Percentiles rank a stretch among this genome's conserved stretches.
phyloP scores from a whole-genome alignment of 805 yeast genomes.

The Phaffomyces opuntiae region DNA sequence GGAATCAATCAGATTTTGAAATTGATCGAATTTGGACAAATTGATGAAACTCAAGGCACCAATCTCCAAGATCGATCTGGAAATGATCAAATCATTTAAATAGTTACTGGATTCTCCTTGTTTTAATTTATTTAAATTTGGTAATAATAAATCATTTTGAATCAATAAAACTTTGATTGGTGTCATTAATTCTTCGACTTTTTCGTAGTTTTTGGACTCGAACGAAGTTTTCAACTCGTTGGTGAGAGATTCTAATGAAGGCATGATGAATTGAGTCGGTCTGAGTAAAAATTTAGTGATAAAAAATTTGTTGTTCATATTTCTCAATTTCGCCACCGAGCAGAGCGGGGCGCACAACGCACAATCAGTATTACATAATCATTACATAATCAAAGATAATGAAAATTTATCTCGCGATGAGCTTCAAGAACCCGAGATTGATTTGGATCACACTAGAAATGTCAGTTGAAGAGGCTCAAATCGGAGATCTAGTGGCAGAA shows the following conservation, averaged over 20 bases:
- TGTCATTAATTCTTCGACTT: slow-evolving; percentile 57
- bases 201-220: slow-evolving; percentile 50
- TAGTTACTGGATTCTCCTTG: slow-evolving; percentile 27
- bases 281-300: no score
- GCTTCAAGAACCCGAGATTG: no score
- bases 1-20: slow-evolving; percentile 66
- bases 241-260: slow-evolving; percentile 61
- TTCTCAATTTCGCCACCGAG: no score
- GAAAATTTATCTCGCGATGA: no score
- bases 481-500: no score
- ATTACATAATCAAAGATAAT: no score
- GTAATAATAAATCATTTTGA: slow-evolving; percentile 70
- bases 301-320: no score
- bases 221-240: slow-evolving; percentile 61
- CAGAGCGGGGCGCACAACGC: no score
- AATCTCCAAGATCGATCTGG: slow-evolving; percentile 79
- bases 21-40: slow-evolving; percentile 50
- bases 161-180: slow-evolving; percentile 75
- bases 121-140: slow-evolving; percentile 33
- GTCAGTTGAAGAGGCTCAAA: no score
- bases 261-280: slow-evolving; percentile 18
- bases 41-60: slow-evolving; percentile 80
- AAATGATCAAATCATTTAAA: slow-evolving; percentile 63
- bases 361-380: no score
- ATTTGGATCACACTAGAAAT: no score